These are phyloP conservation scores for Aegilops sharonensis DNA, from an alignment of 176 grass and related monocot species.

Conservation along the genomic window DNA sequence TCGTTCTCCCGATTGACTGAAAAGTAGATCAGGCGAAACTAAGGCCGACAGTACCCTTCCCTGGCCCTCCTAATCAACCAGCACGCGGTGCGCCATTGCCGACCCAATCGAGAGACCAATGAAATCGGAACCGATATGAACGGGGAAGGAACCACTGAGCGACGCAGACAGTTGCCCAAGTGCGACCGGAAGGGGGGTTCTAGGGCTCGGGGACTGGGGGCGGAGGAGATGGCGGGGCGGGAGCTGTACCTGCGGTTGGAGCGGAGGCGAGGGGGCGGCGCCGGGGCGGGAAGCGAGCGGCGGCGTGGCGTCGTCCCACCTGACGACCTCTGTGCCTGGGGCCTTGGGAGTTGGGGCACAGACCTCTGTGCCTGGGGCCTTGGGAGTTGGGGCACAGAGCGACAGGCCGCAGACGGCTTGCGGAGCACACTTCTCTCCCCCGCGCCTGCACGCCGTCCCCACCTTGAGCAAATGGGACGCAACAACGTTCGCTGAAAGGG, in stretches of 20 bases:
- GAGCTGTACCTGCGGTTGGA: background rate
- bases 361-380: background rate
- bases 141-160: background rate
- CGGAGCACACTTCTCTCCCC: background rate
- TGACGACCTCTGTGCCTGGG: background rate
- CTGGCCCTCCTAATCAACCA: background rate
- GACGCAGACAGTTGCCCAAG: background rate
- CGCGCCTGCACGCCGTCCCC: background rate
- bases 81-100: background rate
- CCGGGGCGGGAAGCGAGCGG: background rate
- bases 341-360: no score
- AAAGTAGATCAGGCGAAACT: background rate
- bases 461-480: background rate
- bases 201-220: background rate
- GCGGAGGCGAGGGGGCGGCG: background rate
- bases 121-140: background rate
- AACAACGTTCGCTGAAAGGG: no score
- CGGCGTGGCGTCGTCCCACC: background rate
- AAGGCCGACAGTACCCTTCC: background rate
- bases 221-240: background rate
- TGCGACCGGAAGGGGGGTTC: background rate
- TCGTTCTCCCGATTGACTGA: background rate
- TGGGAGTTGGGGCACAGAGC: no score
- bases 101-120: background rate
- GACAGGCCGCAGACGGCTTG: background rate